Percentiles rank a stretch among this genome's conserved stretches.
phyloP scores from a whole-genome alignment of 139 green algal genomes.

The Astrephomene gubernaculifera region DNA sequence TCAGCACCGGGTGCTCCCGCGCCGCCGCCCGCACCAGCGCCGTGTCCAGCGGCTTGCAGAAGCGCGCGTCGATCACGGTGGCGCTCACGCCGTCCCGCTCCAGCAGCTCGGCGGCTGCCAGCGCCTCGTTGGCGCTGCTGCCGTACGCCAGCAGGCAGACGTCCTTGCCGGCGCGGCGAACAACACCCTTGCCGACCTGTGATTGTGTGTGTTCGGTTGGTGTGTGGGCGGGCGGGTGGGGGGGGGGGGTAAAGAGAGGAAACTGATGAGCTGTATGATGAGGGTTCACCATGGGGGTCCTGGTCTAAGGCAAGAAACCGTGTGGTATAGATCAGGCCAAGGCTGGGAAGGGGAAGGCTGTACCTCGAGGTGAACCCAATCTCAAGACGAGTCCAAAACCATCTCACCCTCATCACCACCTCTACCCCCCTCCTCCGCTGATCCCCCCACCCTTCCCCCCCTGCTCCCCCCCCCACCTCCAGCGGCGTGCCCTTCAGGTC shows the following conservation, averaged over 20 bases:
- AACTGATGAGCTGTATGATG: no score
- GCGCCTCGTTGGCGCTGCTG: conserved; percentile 84
- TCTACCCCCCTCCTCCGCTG: background rate
- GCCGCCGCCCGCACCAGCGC: conserved; percentile 73
- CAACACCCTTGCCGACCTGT: conserved; percentile 89
- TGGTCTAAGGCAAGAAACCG: no score
- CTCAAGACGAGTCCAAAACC: background rate
- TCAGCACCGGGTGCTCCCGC: conserved; percentile 90
- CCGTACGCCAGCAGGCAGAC: conserved; percentile 95
- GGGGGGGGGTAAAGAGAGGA: no score
- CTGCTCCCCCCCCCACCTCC: conserved; percentile 62
- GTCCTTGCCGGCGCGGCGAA: conserved; percentile 90
- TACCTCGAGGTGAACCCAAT: background rate
- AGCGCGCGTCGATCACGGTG: conserved; percentile 96
- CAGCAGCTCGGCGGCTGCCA: conserved; percentile 91
- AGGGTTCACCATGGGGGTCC: no score
- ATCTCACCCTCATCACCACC: background rate
- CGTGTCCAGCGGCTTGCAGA: conserved; percentile 99
- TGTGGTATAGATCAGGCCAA: no score
- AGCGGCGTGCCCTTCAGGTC: conserved; percentile 91
- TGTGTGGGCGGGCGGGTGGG: background rate
- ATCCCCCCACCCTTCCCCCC: background rate
- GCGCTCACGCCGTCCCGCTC: conserved; percentile 81
- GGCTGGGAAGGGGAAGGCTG: no score
- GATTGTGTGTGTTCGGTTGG: background rate